Conservation (phyloP, 495 filamentous ascomycete genomes). For the Cetradonia linearis region DNA sequence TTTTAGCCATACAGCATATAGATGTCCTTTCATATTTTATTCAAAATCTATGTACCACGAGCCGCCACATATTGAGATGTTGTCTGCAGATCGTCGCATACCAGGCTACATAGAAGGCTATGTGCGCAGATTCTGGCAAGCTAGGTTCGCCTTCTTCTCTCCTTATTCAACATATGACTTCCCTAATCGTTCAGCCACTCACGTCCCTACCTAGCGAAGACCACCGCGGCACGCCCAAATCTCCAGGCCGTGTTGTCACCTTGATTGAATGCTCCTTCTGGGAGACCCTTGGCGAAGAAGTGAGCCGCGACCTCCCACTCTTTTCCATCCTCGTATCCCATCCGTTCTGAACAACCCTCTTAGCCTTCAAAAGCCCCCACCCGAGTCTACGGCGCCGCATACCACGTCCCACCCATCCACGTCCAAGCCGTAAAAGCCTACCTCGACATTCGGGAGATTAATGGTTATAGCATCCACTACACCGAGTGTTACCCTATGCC, state of each 20-base stretch:
- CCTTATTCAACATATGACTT: not conserved
- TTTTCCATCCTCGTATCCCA: not conserved
- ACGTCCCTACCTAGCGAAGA: conserved; percentile 52
- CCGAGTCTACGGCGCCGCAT: conserved; percentile 74
- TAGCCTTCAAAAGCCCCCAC: conserved; percentile 3
- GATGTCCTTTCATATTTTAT: not conserved
- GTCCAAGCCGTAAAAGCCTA: conserved; percentile 78
- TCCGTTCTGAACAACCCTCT: not conserved
- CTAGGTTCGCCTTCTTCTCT: conserved; percentile 40
- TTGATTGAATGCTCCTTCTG: conserved; percentile 75
- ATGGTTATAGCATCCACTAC: conserved; percentile 87
- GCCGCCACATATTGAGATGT: not conserved
- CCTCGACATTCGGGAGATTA: conserved; percentile 93
- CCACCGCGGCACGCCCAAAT: conserved; percentile 81
- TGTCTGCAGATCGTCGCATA: conserved; percentile 57
- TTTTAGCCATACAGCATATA: not conserved
- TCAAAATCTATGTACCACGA: not conserved
- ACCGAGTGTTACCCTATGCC: conserved; percentile 49
- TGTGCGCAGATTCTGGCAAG: conserved; percentile 93
- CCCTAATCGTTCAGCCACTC: not conserved
- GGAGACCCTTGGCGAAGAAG: conserved; percentile 64
- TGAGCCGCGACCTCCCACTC: conserved; percentile 15
- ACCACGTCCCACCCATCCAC: conserved; percentile 65
- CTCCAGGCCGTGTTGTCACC: conserved; percentile 86
- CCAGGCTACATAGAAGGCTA: conserved; percentile 92